Conservation (phyloP, 2,329 filamentous ascomycete genomes). For the Pseudocercospora fuligena region DNA sequence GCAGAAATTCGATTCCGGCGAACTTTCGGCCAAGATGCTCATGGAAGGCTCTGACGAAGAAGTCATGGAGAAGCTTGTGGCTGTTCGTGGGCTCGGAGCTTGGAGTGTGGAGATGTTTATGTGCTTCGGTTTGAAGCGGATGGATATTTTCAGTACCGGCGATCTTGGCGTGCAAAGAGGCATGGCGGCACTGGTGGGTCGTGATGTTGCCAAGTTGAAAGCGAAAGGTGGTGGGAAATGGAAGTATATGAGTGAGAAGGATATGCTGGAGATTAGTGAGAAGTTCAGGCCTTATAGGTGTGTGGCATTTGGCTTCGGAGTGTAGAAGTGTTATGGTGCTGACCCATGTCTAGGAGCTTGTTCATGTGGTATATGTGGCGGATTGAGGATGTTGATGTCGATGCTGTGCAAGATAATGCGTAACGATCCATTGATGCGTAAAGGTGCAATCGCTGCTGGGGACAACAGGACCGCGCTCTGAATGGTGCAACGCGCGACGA, state of each 20-base stretch:
- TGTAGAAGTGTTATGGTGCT: constrained; percentile 6
- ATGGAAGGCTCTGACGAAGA: constrained; percentile 82
- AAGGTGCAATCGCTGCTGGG: background rate
- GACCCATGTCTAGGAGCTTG: constrained; percentile 64
- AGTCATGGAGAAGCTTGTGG: constrained; percentile 78
- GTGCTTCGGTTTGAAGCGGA: constrained; percentile 89
- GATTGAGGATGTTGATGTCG: constrained; percentile 31
- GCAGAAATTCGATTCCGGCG: constrained; percentile 75
- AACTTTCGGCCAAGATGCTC: constrained; percentile 76
- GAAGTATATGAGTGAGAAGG: constrained; percentile 95
- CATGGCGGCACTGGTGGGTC: constrained; percentile 85
- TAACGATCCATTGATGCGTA: background rate
- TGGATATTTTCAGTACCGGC: constrained; percentile 91
- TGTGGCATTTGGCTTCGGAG: constrained; percentile 32
- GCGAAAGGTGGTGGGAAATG: constrained; percentile 81
- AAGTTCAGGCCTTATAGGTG: constrained; percentile 81
- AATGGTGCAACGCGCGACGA: too few species aligned
- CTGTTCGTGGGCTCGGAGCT: constrained; percentile 81
- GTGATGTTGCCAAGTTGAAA: constrained; percentile 84
- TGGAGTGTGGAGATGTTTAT: constrained; percentile 99
- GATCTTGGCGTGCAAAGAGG: constrained; percentile 94
- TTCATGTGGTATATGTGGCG: constrained; percentile 99
- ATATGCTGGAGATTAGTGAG: constrained; percentile 83
- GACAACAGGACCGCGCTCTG: background rate
- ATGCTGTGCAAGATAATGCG: constrained; percentile 30